These are phyloP conservation scores for Neurospora crassa DNA, from an alignment of 2,329 filamentous ascomycete genomes.

Conservation along the genomic window DNA sequence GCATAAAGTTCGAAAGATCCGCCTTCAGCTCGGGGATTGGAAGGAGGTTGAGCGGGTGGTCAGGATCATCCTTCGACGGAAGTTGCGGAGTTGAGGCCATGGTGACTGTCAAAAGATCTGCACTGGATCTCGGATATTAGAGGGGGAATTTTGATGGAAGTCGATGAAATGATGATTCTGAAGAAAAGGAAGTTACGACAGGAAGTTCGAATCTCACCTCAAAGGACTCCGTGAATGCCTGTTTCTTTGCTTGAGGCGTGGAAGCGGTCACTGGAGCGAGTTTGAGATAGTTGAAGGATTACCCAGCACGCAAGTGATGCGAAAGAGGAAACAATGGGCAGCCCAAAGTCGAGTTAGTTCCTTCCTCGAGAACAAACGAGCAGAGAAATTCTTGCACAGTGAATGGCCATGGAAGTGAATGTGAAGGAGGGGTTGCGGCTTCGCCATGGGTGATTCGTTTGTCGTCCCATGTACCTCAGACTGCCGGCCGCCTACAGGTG, in stretches of 20 bases:
- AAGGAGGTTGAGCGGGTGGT: background rate
- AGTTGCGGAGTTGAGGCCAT: background rate
- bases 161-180: background rate
- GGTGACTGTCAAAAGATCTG: background rate
- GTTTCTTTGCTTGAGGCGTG: background rate
- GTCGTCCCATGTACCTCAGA: background rate
- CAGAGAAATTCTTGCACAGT: background rate
- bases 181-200: background rate
- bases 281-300: background rate
- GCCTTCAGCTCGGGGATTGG: background rate
- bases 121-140: background rate
- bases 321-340: background rate
- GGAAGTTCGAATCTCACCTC: background rate
- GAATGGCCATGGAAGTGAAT: background rate
- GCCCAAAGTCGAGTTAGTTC: no score
- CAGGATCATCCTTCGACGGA: background rate
- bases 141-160: background rate
- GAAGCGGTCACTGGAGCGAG: background rate
- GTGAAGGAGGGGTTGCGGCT: background rate
- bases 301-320: background rate
- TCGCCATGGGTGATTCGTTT: no score
- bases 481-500: background rate
- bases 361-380: no score
- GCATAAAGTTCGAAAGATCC: no score
- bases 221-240: background rate